A percentile compares a stretch with the other conserved stretches of the same genome.
Evolutionary conservation across 352 stramenopile species (phyloP).

Genomic region (Globisporangium recalcitrans): DNA sequence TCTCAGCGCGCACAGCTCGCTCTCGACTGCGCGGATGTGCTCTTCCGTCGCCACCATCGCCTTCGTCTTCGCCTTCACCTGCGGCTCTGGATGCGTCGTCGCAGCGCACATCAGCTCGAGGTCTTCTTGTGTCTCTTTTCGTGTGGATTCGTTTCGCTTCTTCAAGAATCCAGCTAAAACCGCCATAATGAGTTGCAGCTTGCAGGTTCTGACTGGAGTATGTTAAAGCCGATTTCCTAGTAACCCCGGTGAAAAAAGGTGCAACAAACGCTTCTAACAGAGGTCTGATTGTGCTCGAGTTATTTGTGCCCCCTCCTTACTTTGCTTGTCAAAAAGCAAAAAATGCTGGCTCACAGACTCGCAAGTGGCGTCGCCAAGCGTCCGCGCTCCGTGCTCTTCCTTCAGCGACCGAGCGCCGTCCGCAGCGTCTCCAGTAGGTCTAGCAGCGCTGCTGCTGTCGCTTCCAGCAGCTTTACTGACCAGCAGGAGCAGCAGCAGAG

Average conservation of each 20-base stretch:
- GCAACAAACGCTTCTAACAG: too few relatives aligned
- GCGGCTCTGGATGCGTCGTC: background rate
- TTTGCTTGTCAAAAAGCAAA: background rate
- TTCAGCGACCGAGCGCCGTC: background rate
- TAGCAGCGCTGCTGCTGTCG: too few relatives aligned
- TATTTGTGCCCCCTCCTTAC: background rate
- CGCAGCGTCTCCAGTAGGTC: background rate
- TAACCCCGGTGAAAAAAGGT: too few relatives aligned
- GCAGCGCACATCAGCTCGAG: background rate
- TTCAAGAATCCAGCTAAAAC: too few relatives aligned
- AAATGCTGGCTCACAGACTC: background rate
- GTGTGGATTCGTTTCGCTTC: too few relatives aligned
- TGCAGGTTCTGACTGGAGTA: too few relatives aligned
- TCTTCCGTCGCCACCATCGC: background rate
- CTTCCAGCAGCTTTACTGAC: too few relatives aligned
- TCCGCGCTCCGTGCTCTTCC: background rate
- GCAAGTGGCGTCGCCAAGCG: background rate
- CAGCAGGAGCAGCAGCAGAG: background rate
- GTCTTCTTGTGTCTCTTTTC: too few relatives aligned
- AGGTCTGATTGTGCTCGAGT: too few relatives aligned
- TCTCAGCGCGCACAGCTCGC: slow-evolving; percentile 6
- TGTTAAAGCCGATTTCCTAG: too few relatives aligned
- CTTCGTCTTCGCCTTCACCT: background rate
- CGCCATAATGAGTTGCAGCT: too few relatives aligned
- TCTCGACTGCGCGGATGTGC: slow-evolving; percentile 11